Evolutionary conservation across 805 yeast species (phyloP).

Genomic region (Wickerhamiella lipophila): DNA sequence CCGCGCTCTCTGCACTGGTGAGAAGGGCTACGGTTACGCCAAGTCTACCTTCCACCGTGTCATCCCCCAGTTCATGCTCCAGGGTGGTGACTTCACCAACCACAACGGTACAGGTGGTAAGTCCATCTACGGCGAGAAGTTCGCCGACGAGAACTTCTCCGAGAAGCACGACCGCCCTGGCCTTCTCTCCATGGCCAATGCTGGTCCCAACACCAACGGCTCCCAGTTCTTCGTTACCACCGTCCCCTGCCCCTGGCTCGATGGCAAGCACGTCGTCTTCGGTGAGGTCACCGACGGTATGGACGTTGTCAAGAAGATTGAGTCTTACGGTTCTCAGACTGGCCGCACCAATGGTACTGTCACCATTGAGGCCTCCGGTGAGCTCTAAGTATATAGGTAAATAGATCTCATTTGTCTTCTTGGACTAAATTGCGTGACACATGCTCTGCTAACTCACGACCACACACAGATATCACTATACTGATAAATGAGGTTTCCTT

Average conservation of each 20-base stretch:
- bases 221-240: conserved; percentile 93
- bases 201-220: conserved; percentile 92
- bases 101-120: conserved; percentile 71
- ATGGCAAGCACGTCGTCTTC: conserved; percentile 92
- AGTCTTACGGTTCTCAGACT: conserved; percentile 53
- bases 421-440: too few species aligned
- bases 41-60: conserved; percentile 91
- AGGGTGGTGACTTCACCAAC: conserved; percentile 85
- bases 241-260: conserved; percentile 83
- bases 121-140: conserved; percentile 71
- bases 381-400: conserved; percentile 31
- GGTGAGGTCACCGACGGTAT: conserved; percentile 82
- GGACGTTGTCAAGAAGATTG: conserved; percentile 77
- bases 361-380: conserved; percentile 53
- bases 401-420: neutral
- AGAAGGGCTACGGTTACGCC: conserved; percentile 85
- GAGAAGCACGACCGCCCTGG: conserved; percentile 72
- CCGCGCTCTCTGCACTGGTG: conserved; percentile 89
- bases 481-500: neutral
- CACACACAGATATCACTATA: too few species aligned
- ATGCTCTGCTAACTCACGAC: too few species aligned
- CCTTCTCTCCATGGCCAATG: conserved; percentile 89
- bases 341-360: conserved; percentile 58
- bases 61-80: conserved; percentile 92
- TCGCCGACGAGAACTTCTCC: conserved; percentile 80